A percentile compares a stretch with the other conserved stretches of the same genome.
These are phyloP conservation scores for Tetrapisispora fleetii DNA, from an alignment of 805 yeast genomes.

Conservation along the genomic window DNA sequence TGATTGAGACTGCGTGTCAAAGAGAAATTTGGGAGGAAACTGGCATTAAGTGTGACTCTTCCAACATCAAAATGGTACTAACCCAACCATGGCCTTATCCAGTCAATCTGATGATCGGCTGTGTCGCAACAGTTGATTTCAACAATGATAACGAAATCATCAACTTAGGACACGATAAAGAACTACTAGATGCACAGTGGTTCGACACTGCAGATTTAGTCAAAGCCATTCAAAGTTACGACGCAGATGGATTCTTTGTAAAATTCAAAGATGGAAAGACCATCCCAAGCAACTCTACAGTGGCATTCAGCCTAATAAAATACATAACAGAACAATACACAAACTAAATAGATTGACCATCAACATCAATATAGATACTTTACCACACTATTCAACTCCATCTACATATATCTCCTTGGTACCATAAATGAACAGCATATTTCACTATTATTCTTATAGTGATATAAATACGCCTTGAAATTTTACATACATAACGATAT, in stretches of 20 bases:
- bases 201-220: slow-evolving; percentile 48
- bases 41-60: slow-evolving; percentile 53
- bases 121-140: slow-evolving; percentile 68
- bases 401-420: no score
- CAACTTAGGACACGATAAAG: slow-evolving; percentile 73
- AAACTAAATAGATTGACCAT: no score
- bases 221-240: slow-evolving; percentile 26
- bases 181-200: slow-evolving; percentile 81
- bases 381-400: no score
- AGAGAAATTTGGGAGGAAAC: slow-evolving; percentile 96
- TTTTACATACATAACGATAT: neutral
- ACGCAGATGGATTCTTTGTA: slow-evolving; percentile 14
- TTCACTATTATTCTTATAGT: no score
- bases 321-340: slow-evolving; percentile 3
- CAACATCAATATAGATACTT: no score
- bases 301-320: slow-evolving; percentile 22
- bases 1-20: slow-evolving; percentile 76
- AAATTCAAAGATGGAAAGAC: slow-evolving; percentile 14
- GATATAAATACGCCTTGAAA: neutral
- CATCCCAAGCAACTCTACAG: slow-evolving; percentile 26
- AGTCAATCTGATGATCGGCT: slow-evolving; percentile 86
- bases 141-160: slow-evolving; percentile 56
- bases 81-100: slow-evolving; percentile 99
- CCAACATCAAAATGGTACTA: slow-evolving; percentile 48
- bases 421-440: no score